A percentile compares a stretch with the other conserved stretches of the same genome.
These are phyloP conservation scores for Candida easanensis DNA, from an alignment of 805 yeast genomes.

Conservation along the genomic window DNA sequence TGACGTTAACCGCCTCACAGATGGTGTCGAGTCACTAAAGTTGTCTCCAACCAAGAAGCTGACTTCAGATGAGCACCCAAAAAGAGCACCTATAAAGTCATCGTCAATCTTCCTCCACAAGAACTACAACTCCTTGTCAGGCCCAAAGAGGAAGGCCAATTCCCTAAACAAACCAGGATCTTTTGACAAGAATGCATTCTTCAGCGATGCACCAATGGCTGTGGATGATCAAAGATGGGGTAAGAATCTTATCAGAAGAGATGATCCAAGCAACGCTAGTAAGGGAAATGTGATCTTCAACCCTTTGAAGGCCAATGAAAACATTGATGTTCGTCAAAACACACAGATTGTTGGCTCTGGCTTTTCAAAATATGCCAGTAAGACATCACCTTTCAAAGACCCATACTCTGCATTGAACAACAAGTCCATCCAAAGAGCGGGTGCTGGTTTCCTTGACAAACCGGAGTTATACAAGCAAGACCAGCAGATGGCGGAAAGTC, in stretches of 20 bases:
- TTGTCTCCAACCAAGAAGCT: conserved; percentile 16
- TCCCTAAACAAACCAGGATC: neutral
- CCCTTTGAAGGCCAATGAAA: conserved; percentile 9
- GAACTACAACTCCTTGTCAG: conserved; percentile 18
- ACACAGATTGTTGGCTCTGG: conserved; percentile 12
- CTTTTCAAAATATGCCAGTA: conserved; percentile 18
- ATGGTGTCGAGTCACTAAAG: conserved; percentile 11
- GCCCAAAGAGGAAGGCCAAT: conserved; percentile 12
- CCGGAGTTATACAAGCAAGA: conserved; percentile 10
- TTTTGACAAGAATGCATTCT: conserved; percentile 18
- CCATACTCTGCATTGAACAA: conserved; percentile 23
- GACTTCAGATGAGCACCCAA: conserved; percentile 7
- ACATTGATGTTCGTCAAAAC: conserved; percentile 11
- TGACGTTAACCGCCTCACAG: conserved; percentile 6
- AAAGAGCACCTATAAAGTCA: conserved; percentile 12
- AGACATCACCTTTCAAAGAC: conserved; percentile 24
- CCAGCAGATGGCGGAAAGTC: conserved; percentile 14
- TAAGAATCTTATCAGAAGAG: conserved; percentile 13
- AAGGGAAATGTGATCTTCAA: conserved; percentile 9
- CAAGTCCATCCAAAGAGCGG: conserved; percentile 14
- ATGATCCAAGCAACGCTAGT: conserved; percentile 2
- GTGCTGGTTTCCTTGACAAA: conserved; percentile 20
- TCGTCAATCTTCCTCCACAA: conserved; percentile 23
- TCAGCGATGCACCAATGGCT: conserved; percentile 20
- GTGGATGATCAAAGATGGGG: conserved; percentile 25